Evolutionary conservation across 1,284 basidiomycete species (phyloP).

Genomic region (Sporisorium scitamineum): DNA sequence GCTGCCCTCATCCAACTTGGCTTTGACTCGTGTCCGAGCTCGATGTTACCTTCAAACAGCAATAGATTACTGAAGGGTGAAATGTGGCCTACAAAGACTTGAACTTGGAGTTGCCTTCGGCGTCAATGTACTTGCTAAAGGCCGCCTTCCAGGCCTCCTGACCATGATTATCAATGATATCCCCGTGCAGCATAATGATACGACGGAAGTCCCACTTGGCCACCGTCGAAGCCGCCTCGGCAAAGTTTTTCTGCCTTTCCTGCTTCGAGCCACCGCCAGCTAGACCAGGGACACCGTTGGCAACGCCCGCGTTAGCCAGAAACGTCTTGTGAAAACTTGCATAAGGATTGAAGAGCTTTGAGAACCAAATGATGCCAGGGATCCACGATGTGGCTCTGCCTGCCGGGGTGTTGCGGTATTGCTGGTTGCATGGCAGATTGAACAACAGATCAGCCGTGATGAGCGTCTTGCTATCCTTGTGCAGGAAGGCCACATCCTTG

Average conservation of each 20-base stretch:
- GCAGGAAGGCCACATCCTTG: conserved; percentile 90
- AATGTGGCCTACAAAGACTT: conserved; percentile 34
- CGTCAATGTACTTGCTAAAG: conserved; percentile 50
- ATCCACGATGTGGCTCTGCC: conserved; percentile 52
- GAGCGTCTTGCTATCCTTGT: conserved; percentile 80
- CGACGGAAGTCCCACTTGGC: conserved; percentile 85
- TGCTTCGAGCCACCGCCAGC: conserved; percentile 67
- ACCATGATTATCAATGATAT: conserved; percentile 82
- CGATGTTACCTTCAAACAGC: too few species aligned
- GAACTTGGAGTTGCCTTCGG: conserved; percentile 51
- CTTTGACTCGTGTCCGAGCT: too few species aligned
- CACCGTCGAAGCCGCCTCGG: conserved; percentile 76
- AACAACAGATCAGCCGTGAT: conserved; percentile 89
- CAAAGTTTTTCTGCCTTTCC: conserved; percentile 56
- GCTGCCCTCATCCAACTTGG: too few species aligned
- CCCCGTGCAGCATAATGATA: conserved; percentile 93
- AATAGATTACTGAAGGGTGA: too few species aligned
- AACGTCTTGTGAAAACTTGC: conserved; percentile 50
- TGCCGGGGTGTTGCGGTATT: conserved; percentile 70
- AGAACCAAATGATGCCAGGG: conserved; percentile 54
- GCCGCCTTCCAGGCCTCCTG: conserved; percentile 76
- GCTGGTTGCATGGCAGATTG: conserved; percentile 88
- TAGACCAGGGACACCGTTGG: conserved; percentile 35
- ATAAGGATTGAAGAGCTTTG: conserved; percentile 43
- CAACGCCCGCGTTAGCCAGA: conserved; percentile 44